phyloP scores from a whole-genome alignment of 2,329 filamentous ascomycete species.

The Boeremia lycopersici region DNA sequence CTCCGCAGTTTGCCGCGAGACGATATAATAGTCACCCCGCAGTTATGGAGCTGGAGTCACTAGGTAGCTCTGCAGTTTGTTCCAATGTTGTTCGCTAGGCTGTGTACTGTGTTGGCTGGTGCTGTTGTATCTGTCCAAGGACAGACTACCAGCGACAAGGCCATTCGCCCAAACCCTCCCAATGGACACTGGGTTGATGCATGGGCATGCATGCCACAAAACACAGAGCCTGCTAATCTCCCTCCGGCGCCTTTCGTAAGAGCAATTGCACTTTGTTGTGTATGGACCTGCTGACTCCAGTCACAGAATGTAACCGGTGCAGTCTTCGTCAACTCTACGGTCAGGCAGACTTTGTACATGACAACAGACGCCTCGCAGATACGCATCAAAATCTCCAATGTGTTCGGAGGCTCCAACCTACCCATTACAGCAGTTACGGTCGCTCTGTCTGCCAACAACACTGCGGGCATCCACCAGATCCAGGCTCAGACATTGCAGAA shows the following conservation, averaged over 20 bases:
- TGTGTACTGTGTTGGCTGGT: conserved; percentile 3
- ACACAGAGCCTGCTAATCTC: conserved; percentile 67
- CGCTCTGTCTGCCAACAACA: conserved; percentile 60
- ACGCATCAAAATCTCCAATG: conserved; percentile 69
- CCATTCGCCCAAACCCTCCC: conserved; percentile 20
- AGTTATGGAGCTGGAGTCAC: not conserved
- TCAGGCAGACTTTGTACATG: conserved; percentile 69
- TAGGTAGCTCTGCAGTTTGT: not conserved
- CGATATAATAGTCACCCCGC: conserved; percentile 2
- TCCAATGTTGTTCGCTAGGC: conserved; percentile 8
- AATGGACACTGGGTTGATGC: conserved; percentile 64
- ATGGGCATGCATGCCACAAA: conserved; percentile 70
- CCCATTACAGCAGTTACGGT: conserved; percentile 65
- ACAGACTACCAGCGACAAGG: not conserved
- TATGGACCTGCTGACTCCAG: not conserved
- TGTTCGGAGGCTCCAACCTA: conserved; percentile 65
- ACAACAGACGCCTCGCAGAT: conserved; percentile 63
- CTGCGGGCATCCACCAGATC: conserved; percentile 60
- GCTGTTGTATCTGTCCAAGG: conserved; percentile 1
- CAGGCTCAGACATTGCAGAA: conserved; percentile 58
- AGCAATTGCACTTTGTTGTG: not conserved
- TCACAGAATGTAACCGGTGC: conserved; percentile 57
- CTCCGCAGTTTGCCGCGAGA: not conserved
- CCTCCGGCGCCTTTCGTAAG: conserved; percentile 62
- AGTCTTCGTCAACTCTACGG: conserved; percentile 67